A percentile compares a stretch with the other conserved stretches of the same genome.
Evolutionary conservation across 2,329 filamentous ascomycete genomes (phyloP).

Genomic region (Fusarium tanahbumbuense): DNA sequence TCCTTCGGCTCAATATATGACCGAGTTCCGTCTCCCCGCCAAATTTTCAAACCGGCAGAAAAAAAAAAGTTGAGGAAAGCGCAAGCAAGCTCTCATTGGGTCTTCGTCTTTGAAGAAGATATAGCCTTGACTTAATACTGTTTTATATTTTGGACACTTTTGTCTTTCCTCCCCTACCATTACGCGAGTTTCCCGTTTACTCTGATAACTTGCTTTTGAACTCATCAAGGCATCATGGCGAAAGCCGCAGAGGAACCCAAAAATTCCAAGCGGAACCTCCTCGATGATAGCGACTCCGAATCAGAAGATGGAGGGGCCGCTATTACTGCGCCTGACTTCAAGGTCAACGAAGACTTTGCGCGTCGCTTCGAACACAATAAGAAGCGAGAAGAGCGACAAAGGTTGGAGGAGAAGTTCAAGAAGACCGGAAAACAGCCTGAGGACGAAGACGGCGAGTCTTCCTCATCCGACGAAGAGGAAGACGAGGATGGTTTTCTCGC

Average conservation of each 20-base stretch:
- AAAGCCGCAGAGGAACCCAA: slow-evolving; percentile 48
- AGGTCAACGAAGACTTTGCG: slow-evolving; percentile 92
- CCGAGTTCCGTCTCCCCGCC: slow-evolving; percentile 45
- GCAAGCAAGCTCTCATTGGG: slow-evolving; percentile 33
- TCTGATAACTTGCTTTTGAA: neutral
- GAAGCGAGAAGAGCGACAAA: slow-evolving; percentile 87
- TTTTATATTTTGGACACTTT: slow-evolving; percentile 6
- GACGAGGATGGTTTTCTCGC: slow-evolving; percentile 91
- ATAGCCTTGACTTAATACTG: slow-evolving; percentile 16
- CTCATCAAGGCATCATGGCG: slow-evolving; percentile 23
- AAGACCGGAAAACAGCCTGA: slow-evolving; percentile 56
- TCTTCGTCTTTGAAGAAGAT: slow-evolving; percentile 28
- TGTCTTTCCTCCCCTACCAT: neutral
- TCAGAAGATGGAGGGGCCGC: slow-evolving; percentile 57
- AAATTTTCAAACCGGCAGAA: slow-evolving; percentile 49
- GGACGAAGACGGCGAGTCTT: slow-evolving; percentile 67
- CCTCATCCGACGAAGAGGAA: slow-evolving; percentile 82
- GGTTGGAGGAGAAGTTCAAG: slow-evolving; percentile 86
- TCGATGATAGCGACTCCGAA: slow-evolving; percentile 68
- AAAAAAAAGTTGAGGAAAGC: slow-evolving; percentile 46
- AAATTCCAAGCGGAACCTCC: slow-evolving; percentile 60
- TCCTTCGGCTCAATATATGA: slow-evolving; percentile 8
- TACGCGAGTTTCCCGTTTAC: neutral
- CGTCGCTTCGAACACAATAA: slow-evolving; percentile 95
- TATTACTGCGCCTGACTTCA: slow-evolving; percentile 66